Conservation (phyloP, 2,329 filamentous ascomycete species). For the Calonectria fujianensis region DNA sequence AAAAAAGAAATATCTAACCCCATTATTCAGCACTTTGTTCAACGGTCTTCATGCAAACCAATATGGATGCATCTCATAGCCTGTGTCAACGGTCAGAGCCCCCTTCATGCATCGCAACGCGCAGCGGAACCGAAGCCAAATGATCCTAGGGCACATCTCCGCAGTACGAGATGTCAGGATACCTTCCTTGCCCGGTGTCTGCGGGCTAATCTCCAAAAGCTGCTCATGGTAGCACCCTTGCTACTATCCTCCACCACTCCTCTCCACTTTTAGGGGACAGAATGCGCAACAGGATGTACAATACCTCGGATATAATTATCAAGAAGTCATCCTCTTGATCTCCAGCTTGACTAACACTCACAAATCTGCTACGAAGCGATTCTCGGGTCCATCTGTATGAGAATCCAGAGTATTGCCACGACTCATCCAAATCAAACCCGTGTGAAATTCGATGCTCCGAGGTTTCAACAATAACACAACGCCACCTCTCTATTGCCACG, state of each 20-base stretch:
- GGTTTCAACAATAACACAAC: slow-evolving; percentile 13
- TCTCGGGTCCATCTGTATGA: background rate
- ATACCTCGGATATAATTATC: slow-evolving; percentile 26
- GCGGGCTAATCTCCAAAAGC: slow-evolving; percentile 37
- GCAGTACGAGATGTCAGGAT: slow-evolving; percentile 28
- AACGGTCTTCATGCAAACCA: slow-evolving; percentile 6
- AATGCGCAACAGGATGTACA: slow-evolving; percentile 22
- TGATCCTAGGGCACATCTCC: slow-evolving; percentile 32
- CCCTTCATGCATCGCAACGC: slow-evolving; percentile 27
- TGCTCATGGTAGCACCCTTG: slow-evolving; percentile 28
- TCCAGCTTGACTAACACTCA: background rate
- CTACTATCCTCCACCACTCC: slow-evolving; percentile 22
- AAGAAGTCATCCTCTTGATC: slow-evolving; percentile 1
- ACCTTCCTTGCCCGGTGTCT: slow-evolving; percentile 23
- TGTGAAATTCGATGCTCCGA: background rate
- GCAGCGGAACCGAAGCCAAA: slow-evolving; percentile 40
- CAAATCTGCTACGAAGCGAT: background rate
- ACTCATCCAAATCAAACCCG: background rate
- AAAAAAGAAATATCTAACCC: background rate
- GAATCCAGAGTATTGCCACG: background rate
- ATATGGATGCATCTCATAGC: slow-evolving; percentile 4
- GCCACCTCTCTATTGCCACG: background rate
- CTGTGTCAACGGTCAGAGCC: slow-evolving; percentile 2
- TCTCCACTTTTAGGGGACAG: slow-evolving; percentile 33
- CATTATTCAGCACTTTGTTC: background rate